Percentiles rank a stretch among this genome's conserved stretches.
Conservation (phyloP, 2,329 filamentous ascomycete genomes). For the Chaetomiaceae sp. region DNA sequence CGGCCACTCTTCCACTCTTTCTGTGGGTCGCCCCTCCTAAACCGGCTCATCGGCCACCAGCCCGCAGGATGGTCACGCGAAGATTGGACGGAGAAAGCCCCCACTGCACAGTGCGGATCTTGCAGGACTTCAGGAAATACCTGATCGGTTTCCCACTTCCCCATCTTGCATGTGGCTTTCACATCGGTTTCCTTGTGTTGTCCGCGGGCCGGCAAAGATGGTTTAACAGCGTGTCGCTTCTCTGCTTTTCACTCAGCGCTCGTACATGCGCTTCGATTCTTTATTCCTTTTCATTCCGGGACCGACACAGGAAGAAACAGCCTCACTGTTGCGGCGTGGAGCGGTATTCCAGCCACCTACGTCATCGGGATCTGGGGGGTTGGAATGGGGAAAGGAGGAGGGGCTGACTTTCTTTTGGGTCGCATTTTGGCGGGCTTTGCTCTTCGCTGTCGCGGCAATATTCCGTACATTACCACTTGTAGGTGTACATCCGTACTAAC, state of each 20-base stretch:
- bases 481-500: too few species aligned
- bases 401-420: too few species aligned
- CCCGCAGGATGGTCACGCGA: background rate
- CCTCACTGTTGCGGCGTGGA: too few species aligned
- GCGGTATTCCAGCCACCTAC: background rate
- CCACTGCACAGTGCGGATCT: background rate
- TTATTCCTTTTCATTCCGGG: background rate
- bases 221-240: too few species aligned
- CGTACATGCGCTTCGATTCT: too few species aligned
- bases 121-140: background rate
- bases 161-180: background rate
- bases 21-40: background rate
- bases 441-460: too few species aligned
- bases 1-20: background rate
- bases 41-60: slow-evolving; percentile 3
- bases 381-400: too few species aligned
- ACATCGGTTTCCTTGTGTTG: background rate
- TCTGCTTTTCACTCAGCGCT: too few species aligned
- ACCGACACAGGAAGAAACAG: background rate
- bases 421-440: too few species aligned
- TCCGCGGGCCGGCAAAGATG: too few species aligned
- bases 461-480: too few species aligned
- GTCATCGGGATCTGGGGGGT: background rate
- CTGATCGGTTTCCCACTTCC: background rate
- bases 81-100: background rate